Conservation (phyloP, 176 grass and related monocot species). For the Secale cereale region DNA sequence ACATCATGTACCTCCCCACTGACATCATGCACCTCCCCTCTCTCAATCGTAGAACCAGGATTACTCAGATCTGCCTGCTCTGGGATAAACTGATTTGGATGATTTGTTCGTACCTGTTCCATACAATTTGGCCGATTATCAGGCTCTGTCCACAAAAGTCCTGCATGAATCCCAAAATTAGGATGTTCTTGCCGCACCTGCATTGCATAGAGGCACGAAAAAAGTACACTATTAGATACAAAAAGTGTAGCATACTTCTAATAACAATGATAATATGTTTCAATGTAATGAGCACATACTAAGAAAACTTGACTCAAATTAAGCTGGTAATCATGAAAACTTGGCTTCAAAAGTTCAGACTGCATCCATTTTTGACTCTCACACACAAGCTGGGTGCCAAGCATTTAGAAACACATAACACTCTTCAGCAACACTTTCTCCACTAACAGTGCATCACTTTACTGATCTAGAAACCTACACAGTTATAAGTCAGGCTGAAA, state of each 20-base stretch:
- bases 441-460: background rate
- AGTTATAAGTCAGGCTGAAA: background rate
- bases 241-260: conserved; percentile 1
- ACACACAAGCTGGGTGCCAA: background rate
- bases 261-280: background rate
- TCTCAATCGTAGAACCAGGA: background rate
- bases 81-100: background rate
- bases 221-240: conserved; percentile 12
- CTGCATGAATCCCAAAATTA: background rate
- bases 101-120: background rate
- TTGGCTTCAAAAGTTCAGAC: background rate
- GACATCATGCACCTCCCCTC: background rate
- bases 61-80: conserved; percentile 10
- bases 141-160: background rate
- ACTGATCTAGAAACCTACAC: background rate
- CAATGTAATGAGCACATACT: background rate
- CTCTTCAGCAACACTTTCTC: background rate
- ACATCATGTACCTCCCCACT: background rate
- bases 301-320: background rate
- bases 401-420: background rate
- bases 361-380: background rate
- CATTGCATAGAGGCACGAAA: background rate
- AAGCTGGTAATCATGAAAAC: background rate
- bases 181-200: conserved; percentile 7
- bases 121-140: conserved; percentile 16